Percentiles rank a stretch among this genome's conserved stretches.
These are phyloP conservation scores for Umbelopsis sp. DNA, from an alignment of 192 early-diverging fungal genomes.

Conservation along the genomic window DNA sequence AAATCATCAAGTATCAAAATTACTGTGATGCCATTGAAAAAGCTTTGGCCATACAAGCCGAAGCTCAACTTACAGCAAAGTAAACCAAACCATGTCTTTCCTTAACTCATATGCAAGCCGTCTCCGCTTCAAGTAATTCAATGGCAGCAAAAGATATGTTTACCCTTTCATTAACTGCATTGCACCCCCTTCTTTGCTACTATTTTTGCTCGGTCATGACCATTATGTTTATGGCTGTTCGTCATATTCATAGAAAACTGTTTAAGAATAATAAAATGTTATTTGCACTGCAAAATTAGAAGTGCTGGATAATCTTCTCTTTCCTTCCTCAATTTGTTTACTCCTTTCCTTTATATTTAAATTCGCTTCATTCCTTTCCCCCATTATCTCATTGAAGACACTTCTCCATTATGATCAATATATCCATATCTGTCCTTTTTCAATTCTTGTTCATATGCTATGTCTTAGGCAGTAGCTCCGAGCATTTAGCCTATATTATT, in stretches of 20 bases:
- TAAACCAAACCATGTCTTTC: not conserved
- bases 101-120: not conserved
- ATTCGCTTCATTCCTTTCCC: not conserved
- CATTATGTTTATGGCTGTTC: not conserved
- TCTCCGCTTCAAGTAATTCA: conserved; percentile 7
- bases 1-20: conserved; percentile 85
- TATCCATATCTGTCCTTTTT: not conserved
- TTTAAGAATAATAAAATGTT: too few species aligned
- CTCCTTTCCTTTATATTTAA: not conserved
- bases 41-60: conserved; percentile 25
- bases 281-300: too few species aligned
- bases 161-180: too few species aligned
- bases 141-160: not conserved
- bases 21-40: conserved; percentile 79
- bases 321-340: not conserved
- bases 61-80: conserved; percentile 5
- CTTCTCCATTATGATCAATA: not conserved
- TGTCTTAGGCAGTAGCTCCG: not conserved
- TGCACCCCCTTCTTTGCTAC: too few species aligned
- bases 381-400: not conserved
- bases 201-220: not conserved
- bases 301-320: not conserved
- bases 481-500: not conserved
- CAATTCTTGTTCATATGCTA: not conserved
- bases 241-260: too few species aligned